Percentiles rank a stretch among this genome's conserved stretches.
Conservation (phyloP, 371 early-diverging fungal species). For the Edhazardia aedis region DNA sequence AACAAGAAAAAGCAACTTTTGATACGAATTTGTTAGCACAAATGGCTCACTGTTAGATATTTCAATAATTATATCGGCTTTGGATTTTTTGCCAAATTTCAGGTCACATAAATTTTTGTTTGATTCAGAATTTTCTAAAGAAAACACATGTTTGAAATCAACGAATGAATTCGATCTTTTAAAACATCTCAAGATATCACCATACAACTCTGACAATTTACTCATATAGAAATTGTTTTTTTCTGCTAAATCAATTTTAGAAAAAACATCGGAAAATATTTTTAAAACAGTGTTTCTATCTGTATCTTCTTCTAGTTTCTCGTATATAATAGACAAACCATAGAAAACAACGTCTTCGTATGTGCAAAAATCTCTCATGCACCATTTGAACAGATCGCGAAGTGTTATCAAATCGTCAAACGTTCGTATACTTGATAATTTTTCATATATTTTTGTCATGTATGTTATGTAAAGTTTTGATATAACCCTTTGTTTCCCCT, state of each 20-base stretch:
- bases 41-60: too few species aligned
- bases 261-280: conserved; percentile 4
- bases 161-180: too few species aligned
- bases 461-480: too few species aligned
- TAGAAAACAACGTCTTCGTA: conserved; percentile 61
- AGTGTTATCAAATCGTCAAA: conserved; percentile 67
- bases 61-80: too few species aligned
- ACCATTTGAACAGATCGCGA: conserved; percentile 93
- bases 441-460: conserved; percentile 63
- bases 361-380: conserved; percentile 54
- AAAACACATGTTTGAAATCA: background rate
- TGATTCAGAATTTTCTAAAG: background rate
- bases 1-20: conserved; percentile 64
- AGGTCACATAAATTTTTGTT: too few species aligned
- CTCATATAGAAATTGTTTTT: background rate
- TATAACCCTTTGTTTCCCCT: background rate
- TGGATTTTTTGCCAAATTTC: too few species aligned
- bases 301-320: conserved; percentile 59
- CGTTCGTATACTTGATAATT: conserved; percentile 43
- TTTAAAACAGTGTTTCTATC: conserved; percentile 50
- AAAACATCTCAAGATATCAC: too few species aligned
- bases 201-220: background rate
- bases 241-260: conserved; percentile 5
- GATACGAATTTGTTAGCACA: conserved; percentile 29
- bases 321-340: conserved; percentile 78